A percentile compares a stretch with the other conserved stretches of the same genome.
Conservation (phyloP, 495 filamentous ascomycete species). For the Penicillium steckii region DNA sequence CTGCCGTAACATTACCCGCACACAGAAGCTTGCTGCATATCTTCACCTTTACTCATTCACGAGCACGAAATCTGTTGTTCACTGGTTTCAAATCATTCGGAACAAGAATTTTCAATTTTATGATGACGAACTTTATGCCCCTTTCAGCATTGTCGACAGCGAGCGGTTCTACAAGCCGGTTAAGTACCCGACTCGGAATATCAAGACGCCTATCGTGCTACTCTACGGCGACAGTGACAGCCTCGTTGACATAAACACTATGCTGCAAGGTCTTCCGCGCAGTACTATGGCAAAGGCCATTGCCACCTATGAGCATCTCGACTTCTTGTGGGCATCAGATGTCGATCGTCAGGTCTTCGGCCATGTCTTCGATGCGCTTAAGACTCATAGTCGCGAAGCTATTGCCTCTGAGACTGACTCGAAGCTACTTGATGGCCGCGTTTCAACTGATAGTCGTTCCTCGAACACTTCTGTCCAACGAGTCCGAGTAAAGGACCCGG, state of each 20-base stretch:
- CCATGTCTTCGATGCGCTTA: slow-evolving; percentile 84
- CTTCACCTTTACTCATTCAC: slow-evolving; percentile 95
- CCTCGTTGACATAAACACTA: slow-evolving; percentile 89
- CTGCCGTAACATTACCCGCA: slow-evolving; percentile 77
- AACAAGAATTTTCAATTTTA: slow-evolving; percentile 97
- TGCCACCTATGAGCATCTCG: slow-evolving; percentile 90
- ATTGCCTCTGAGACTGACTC: background rate
- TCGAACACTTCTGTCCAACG: slow-evolving; percentile 11
- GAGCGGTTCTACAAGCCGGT: slow-evolving; percentile 82
- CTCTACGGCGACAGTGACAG: slow-evolving; percentile 93
- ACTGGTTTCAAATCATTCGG: slow-evolving; percentile 99
- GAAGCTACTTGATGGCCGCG: slow-evolving; percentile 13
- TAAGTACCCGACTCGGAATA: slow-evolving; percentile 93
- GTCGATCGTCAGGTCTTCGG: slow-evolving; percentile 82
- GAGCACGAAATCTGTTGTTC: slow-evolving; percentile 90
- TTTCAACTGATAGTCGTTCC: background rate
- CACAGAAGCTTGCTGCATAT: slow-evolving; percentile 96
- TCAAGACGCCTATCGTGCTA: slow-evolving; percentile 91
- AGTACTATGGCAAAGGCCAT: slow-evolving; percentile 83
- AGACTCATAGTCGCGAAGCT: slow-evolving; percentile 48
- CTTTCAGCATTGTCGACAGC: slow-evolving; percentile 55
- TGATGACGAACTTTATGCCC: slow-evolving; percentile 82
- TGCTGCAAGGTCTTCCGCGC: slow-evolving; percentile 81
- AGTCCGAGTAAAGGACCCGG: background rate
- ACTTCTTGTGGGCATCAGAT: slow-evolving; percentile 93